Evolutionary conservation across 129 eudicot species (phyloP), one percentile per base, ranked within the genome.

Genomic region (Arctium lappa): DNA sequence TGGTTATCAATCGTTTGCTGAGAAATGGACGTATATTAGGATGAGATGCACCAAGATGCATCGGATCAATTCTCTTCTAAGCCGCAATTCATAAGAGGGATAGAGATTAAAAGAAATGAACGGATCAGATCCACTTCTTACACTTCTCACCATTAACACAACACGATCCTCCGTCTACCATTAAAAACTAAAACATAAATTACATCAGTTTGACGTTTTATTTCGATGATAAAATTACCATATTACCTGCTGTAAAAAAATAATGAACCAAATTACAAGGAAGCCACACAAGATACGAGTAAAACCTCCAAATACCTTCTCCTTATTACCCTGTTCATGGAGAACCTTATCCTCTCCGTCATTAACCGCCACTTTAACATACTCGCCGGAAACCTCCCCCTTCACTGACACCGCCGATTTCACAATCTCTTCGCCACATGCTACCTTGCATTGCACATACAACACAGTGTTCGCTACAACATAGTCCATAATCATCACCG

Each of bases 381-480:
- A 89, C 74, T 89, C 92, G 18, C 82, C 65, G 1, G 91, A 88
- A 85, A 90, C 90, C 81, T 84, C 94, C 86, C 85, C 89, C 0
- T 90, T 86, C 0, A 42, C 31, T n/a, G n/a, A n/a, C n/a, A n/a
- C n/a, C 74, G 91, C 89, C 71, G 84, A 84, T 83, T 82, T 91
- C 6, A 74, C 72, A 8, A 91, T 88, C 82, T 88, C 66, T 50
- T 87, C 96, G 12, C 90, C 94, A 16, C 78, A 86, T 44, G 88
- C 83, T 0, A 87, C 94, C 88, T 89, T 93, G 80, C 93, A 91
- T 29, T 91, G 88, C 90, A 90, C 86, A 84, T 86, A 93, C 79
- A 93, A 66, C 50, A 93, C 98, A 2, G 91, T 88, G 75, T 60
- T 80, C 2, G 88, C 86, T 3, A 91, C 91, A 63, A 88, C 82